Evolutionary conservation across 83 land plant species (phyloP).

Genomic region (Thuja plicata): DNA sequence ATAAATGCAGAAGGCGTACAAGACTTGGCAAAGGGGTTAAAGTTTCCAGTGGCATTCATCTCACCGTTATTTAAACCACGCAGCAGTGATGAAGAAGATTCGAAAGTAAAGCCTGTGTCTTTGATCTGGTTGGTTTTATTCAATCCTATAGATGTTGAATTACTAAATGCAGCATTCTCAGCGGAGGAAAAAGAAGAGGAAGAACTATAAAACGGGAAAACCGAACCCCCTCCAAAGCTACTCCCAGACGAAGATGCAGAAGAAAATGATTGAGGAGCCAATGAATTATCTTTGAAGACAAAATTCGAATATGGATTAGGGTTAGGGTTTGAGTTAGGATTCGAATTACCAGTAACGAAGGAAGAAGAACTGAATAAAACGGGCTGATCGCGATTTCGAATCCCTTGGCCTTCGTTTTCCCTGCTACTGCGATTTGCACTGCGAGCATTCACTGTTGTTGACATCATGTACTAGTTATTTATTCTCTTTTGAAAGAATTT

Average conservation of each 20-base stretch:
- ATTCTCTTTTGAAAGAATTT: neutral
- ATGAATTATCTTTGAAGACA: neutral
- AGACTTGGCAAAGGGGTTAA: neutral
- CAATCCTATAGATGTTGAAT: neutral
- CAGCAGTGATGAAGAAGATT: neutral
- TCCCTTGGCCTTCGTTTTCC: slow-evolving; percentile 4
- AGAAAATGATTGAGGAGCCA: neutral
- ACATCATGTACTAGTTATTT: neutral
- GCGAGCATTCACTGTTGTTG: neutral
- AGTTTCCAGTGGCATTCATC: neutral
- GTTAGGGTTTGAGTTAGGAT: neutral
- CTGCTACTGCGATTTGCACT: neutral
- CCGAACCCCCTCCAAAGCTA: neutral
- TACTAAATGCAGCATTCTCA: neutral
- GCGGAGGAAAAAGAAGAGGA: neutral
- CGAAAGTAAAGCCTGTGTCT: neutral
- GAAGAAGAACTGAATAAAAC: neutral
- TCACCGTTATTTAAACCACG: neutral
- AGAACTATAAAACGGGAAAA: neutral
- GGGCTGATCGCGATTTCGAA: slow-evolving; percentile 2
- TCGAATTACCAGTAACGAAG: neutral
- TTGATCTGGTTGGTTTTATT: neutral
- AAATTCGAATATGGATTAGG: neutral
- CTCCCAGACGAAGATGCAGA: neutral
- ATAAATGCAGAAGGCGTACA: neutral